phyloP scores from a whole-genome alignment of 371 early-diverging fungal genomes.

The Vittaforma corneae region DNA sequence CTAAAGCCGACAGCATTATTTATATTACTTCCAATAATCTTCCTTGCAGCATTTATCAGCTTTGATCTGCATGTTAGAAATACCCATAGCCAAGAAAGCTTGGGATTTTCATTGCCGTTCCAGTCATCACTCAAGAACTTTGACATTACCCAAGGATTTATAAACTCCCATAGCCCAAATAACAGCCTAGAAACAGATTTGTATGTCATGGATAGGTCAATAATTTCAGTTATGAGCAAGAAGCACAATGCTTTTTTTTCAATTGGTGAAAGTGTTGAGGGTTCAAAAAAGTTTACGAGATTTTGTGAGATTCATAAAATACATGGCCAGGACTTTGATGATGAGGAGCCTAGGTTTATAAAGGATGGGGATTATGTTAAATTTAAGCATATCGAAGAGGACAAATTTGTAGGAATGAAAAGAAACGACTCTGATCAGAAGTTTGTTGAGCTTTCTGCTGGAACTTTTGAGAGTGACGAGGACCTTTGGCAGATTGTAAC shows the following conservation, averaged over 20 bases:
- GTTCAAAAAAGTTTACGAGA: neutral
- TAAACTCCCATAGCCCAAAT: too few relatives aligned
- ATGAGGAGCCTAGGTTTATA: conserved; percentile 27
- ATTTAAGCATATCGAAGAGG: conserved; percentile 7
- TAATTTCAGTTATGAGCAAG: conserved; percentile 6
- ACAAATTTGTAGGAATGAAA: conserved; percentile 8
- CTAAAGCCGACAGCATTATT: too few relatives aligned
- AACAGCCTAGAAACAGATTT: neutral
- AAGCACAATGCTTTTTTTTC: conserved; percentile 13
- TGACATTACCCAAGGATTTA: too few relatives aligned
- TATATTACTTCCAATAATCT: too few relatives aligned
- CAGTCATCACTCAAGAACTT: conserved; percentile 8
- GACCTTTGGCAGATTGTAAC: conserved; percentile 22
- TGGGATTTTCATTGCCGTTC: conserved; percentile 15
- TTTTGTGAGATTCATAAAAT: conserved; percentile 17
- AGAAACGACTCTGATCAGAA: conserved; percentile 11
- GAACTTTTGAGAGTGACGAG: conserved; percentile 8
- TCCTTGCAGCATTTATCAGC: too few relatives aligned
- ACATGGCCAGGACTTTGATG: neutral
- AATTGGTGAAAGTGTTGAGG: neutral
- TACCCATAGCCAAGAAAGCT: neutral
- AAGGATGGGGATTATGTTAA: conserved; percentile 26
- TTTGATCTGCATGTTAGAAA: neutral
- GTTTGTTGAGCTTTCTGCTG: conserved; percentile 11
- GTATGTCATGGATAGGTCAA: conserved; percentile 32